phyloP scores from a whole-genome alignment of 257 asterid genomes.

The Osmanthus fragrans region DNA sequence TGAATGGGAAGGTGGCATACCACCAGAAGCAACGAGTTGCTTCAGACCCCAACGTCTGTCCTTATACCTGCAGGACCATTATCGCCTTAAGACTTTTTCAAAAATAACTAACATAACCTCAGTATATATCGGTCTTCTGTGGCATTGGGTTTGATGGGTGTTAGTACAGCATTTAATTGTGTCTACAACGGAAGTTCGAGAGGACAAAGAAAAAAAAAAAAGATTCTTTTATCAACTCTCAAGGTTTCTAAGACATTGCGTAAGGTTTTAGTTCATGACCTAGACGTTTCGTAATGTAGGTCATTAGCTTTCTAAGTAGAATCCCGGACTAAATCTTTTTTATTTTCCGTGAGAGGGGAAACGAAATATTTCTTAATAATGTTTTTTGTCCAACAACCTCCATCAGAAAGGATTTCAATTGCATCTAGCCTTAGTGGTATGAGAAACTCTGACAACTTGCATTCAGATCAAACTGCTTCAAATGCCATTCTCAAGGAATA shows the following conservation, averaged over 20 bases:
- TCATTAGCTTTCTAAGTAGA: neutral
- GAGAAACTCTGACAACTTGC: conserved; percentile 48
- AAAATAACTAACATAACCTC: neutral
- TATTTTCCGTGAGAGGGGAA: too few relatives aligned
- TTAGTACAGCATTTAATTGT: neutral
- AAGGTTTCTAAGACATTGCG: neutral
- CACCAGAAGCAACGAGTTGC: conserved; percentile 91
- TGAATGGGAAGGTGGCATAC: conserved; percentile 99
- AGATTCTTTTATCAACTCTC: neutral
- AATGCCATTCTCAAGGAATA: conserved; percentile 47
- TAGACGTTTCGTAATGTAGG: neutral
- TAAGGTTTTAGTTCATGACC: neutral
- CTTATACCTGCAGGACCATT: conserved; percentile 76
- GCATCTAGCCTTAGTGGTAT: conserved; percentile 38
- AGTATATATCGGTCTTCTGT: neutral
- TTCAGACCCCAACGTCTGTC: conserved; percentile 81
- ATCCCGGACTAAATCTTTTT: neutral
- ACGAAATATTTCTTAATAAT: neutral
- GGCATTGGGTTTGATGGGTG: neutral
- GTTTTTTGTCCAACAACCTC: conserved; percentile 51
- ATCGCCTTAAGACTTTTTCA: conserved; percentile 26
- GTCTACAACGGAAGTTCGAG: neutral
- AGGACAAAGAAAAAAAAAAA: too few relatives aligned
- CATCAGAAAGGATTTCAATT: conserved; percentile 42
- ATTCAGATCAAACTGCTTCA: conserved; percentile 52